Base-by-base conservation (phyloP, 805 yeast genomes). In the Schizosaccharomyces cryophilus region DNA sequence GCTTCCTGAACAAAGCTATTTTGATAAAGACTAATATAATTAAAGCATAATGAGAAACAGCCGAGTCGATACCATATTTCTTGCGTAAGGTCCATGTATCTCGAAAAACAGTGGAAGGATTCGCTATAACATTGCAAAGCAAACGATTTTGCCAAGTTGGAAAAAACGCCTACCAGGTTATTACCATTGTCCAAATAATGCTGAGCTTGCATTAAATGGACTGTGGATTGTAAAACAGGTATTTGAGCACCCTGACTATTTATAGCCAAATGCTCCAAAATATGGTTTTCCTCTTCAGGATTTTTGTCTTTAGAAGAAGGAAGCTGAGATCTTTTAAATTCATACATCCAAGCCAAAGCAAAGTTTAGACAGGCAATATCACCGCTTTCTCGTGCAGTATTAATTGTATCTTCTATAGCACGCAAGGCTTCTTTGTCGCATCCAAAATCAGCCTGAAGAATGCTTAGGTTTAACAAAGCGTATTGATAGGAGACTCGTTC, bases 381-480 rank as follows among this genome's bases (percentile, higher is more conserved):
- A 64, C 82, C 82, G 66, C 84, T 83, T 66, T 88, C 95, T 65
- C 96, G 74, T 0, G 96, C 96, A 2, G 88, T 87, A 5, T 84
- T 75, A 2, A 87, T 84, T 0, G 96, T 93, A 69, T 88, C 96
- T 64, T 84, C 87, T 7, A 87, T 84, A 0, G 95, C 83, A 64
- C 61, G 60, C 6, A 87, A 69, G 0, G 95, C 95, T 63, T 83
- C 83, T 13, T 76, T 76, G 64, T 78, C 78, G 62, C 82, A 80
- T 35, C 82, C 81, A 68, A 84, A 85, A 60, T 78, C 78, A 26
- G 83, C 82, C 65, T 86, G 87, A 51, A 85, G 71, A 0, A 85
- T 75, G 0, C 93, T 94, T 59, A 84, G 72, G 1, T 85, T 81
- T 21, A 86, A 74, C 40, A 87, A 72, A 0, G 94, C 89, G 69